Percentiles rank a stretch among this genome's conserved stretches.
Conservation (phyloP, 2,329 filamentous ascomycete genomes). For the Scolecobasidium constrictum region DNA sequence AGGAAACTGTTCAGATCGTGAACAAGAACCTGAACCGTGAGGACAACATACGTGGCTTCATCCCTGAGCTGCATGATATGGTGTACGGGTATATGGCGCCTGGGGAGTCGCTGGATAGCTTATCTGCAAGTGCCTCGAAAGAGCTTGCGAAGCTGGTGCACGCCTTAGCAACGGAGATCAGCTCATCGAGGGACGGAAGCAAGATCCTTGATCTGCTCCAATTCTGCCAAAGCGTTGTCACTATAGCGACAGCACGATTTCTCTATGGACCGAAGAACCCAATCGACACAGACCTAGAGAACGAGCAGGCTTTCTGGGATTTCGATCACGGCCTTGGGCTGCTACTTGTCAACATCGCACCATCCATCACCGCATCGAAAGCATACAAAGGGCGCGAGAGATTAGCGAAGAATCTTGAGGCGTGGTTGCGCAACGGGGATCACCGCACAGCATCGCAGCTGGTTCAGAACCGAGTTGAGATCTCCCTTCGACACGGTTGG, state of each 20-base stretch:
- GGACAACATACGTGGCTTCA: slow-evolving; percentile 21
- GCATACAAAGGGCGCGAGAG: slow-evolving; percentile 26
- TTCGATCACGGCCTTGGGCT: slow-evolving; percentile 25
- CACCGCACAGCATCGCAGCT: slow-evolving; percentile 16
- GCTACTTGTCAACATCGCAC: slow-evolving; percentile 22
- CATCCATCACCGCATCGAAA: slow-evolving; percentile 26
- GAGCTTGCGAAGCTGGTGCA: slow-evolving; percentile 21
- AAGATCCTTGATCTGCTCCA: slow-evolving; percentile 19
- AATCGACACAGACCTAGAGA: slow-evolving; percentile 21
- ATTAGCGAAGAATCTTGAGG: slow-evolving; percentile 16
- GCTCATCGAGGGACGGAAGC: not conserved
- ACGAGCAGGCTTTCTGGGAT: slow-evolving; percentile 32
- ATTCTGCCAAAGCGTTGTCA: slow-evolving; percentile 29
- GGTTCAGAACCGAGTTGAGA: slow-evolving; percentile 16
- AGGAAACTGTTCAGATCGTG: slow-evolving; percentile 19
- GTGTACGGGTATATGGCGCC: slow-evolving; percentile 24
- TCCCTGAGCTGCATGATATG: slow-evolving; percentile 25
- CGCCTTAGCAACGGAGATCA: slow-evolving; percentile 20
- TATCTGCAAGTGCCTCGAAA: slow-evolving; percentile 26
- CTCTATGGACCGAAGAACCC: slow-evolving; percentile 36
- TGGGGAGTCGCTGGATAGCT: slow-evolving; percentile 21
- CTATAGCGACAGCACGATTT: slow-evolving; percentile 26
- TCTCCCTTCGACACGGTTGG: slow-evolving; percentile 15
- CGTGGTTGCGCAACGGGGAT: slow-evolving; percentile 18
- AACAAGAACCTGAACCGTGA: slow-evolving; percentile 16